These are phyloP conservation scores for Bremia lactucae DNA, from an alignment of 352 stramenopile species.

Conservation along the genomic window DNA sequence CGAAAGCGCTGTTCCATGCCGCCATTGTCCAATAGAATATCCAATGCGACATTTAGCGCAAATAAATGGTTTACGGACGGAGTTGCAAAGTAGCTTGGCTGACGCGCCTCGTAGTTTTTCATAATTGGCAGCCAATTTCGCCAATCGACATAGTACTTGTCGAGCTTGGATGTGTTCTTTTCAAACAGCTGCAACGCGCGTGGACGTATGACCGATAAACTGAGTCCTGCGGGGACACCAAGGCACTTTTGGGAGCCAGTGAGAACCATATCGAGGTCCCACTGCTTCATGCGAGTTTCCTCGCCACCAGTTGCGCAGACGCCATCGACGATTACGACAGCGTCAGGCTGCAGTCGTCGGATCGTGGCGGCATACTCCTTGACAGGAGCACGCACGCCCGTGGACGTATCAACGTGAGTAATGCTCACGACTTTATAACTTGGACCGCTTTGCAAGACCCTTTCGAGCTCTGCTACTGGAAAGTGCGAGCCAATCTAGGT, in stretches of 20 bases:
- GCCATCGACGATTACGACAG: constrained; percentile 56
- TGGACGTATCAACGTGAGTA: constrained; percentile 74
- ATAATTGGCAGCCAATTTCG: constrained; percentile 75
- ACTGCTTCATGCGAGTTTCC: constrained; percentile 72
- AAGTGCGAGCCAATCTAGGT: constrained; percentile 44
- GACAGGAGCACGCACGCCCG: constrained; percentile 49
- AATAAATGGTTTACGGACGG: constrained; percentile 75
- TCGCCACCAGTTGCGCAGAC: constrained; percentile 63
- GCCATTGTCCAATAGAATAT: constrained; percentile 60
- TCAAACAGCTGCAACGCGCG: constrained; percentile 58
- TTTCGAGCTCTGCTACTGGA: constrained; percentile 34
- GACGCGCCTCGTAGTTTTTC: constrained; percentile 74
- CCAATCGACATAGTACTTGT: constrained; percentile 75
- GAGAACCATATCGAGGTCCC: constrained; percentile 69
- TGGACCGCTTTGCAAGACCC: constrained; percentile 25
- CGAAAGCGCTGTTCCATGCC: constrained; percentile 71
- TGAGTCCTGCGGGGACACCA: constrained; percentile 54
- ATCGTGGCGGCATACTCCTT: constrained; percentile 46
- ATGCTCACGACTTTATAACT: constrained; percentile 63
- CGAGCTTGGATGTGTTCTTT: constrained; percentile 33
- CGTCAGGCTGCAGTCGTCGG: constrained; percentile 45
- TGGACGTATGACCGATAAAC: constrained; percentile 52
- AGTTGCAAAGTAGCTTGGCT: constrained; percentile 69
- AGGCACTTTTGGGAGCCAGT: constrained; percentile 76
- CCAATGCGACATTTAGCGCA: constrained; percentile 50